Evolutionary conservation across 2,329 filamentous ascomycete genomes (phyloP), one percentile per base, ranked within the genome.

Genomic region (Sarocladium oryzae): DNA sequence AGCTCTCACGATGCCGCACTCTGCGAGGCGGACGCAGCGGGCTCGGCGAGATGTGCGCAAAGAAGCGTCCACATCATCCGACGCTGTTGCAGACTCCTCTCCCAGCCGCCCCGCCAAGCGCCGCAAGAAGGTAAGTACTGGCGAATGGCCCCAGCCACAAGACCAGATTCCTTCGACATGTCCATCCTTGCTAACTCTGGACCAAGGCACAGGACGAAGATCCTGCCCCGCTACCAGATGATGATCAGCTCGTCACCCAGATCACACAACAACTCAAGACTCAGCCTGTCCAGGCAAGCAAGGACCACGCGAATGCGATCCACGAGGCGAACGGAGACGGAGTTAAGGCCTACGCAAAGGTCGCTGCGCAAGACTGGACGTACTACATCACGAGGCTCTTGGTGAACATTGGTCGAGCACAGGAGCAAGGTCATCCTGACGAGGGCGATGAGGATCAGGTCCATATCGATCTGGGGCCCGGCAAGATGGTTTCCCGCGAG

Each of bases 401-500:
- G 50, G 80, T 90, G 62, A 84, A 86, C 57, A 90, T 93, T 56
- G 88, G 88, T 38, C 82, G 88, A 56, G 81, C 81, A 16, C 79
- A 81, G 3, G 82, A 86, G 53, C 58, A 64, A 33, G 55, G 64
- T 51, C 61, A 65, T 53, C 56, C 69, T 63, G 66, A 70, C 7
- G 69, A 71, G 26, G 66, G 72, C 30, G 72, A 78, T 38, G 69
- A 75, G 13, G 70, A 76, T 16, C 72, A 70, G 24, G 72, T 97
- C 11, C 87, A 96, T 63, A 92, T 99, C 58, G 92, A 99, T 64
- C 75, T 99, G 28, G 88, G 88, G 1, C 88, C 88, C 0, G 88
- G 81, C 68, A 92, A 92, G 70, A 83, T 87, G 63, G 84, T 92
- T 32, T 92, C 88, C 26, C 80, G 88, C 55, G 77, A 85, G 55